Evolutionary conservation across 2,329 filamentous ascomycete species (phyloP).

Genomic region (Beauveria medogensis): DNA sequence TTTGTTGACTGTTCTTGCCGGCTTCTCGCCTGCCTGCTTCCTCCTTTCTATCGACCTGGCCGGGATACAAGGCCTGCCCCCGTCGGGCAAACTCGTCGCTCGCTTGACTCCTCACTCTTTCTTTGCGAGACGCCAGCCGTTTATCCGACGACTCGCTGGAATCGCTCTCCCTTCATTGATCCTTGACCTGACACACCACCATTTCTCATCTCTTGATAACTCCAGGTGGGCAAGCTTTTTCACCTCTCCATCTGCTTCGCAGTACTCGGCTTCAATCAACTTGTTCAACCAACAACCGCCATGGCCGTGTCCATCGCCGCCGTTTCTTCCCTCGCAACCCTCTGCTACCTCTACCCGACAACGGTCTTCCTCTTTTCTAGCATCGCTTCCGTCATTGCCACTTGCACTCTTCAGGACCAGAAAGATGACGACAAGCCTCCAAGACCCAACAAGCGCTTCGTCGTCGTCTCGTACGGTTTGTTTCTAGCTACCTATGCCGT

Average conservation of each 20-base stretch:
- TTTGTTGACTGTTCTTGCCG: conserved; percentile 3
- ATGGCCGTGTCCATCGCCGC: conserved; percentile 18
- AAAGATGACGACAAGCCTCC: conserved; percentile 12
- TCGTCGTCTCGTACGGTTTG: conserved; percentile 35
- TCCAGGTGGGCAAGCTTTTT: background rate
- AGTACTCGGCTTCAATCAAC: background rate
- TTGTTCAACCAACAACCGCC: background rate
- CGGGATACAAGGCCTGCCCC: background rate
- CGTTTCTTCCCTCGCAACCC: conserved; percentile 27
- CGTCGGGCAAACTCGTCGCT: background rate
- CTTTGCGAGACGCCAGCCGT: background rate
- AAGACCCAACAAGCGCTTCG: conserved; percentile 16
- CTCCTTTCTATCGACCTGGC: too few relatives aligned
- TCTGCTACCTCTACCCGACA: conserved; percentile 54
- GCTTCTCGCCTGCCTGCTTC: background rate
- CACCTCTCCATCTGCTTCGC: background rate
- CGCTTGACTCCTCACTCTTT: conserved; percentile 1
- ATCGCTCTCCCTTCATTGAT: background rate
- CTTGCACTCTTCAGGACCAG: conserved; percentile 45
- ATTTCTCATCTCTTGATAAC: background rate
- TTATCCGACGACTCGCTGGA: background rate
- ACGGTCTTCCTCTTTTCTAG: conserved; percentile 50
- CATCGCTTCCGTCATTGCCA: conserved; percentile 39
- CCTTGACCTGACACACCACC: background rate
- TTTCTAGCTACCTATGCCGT: conserved; percentile 38